phyloP scores from a whole-genome alignment of 2,329 filamentous ascomycete species.

The Fusarium decemcellulare region DNA sequence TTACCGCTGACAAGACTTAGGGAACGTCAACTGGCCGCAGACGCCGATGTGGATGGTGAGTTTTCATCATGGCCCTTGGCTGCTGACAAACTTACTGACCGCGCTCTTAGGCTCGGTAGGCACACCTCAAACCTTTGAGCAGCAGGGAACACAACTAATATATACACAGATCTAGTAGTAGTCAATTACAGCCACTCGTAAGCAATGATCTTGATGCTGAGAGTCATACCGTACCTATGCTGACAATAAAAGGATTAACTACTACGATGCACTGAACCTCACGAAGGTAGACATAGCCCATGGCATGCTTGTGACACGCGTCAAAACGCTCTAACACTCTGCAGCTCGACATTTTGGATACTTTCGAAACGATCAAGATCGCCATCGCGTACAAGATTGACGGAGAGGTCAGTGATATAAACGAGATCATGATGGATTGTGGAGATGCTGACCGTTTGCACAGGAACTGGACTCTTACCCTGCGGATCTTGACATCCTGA shows the following conservation, averaged over 20 bases:
- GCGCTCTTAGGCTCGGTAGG: slow-evolving; percentile 45
- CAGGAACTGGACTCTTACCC: slow-evolving; percentile 67
- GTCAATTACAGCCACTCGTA: slow-evolving; percentile 71
- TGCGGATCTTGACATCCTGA: slow-evolving; percentile 71
- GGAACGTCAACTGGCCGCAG: slow-evolving; percentile 69
- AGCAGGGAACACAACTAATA: slow-evolving; percentile 36
- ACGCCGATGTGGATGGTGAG: slow-evolving; percentile 69
- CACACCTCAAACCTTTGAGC: slow-evolving; percentile 32
- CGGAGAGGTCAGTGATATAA: slow-evolving; percentile 42
- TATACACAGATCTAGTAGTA: slow-evolving; percentile 71
- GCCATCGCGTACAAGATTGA: slow-evolving; percentile 76
- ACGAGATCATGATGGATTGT: slow-evolving; percentile 31
- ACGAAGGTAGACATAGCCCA: slow-evolving; percentile 58
- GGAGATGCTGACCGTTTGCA: slow-evolving; percentile 46
- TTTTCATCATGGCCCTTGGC: slow-evolving; percentile 31
- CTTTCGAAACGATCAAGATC: slow-evolving; percentile 81
- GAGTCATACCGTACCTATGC: too few species aligned
- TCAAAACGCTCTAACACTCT: slow-evolving; percentile 12
- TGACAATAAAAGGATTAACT: slow-evolving; percentile 63
- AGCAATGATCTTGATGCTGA: too few species aligned
- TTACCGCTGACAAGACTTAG: slow-evolving; percentile 44
- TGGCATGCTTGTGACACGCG: slow-evolving; percentile 13
- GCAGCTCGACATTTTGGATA: slow-evolving; percentile 70
- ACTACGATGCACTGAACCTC: slow-evolving; percentile 74
- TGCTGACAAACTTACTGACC: slow-evolving; percentile 39